A percentile compares a stretch with the other conserved stretches of the same genome.
Evolutionary conservation across 768 basidiomycete genomes (phyloP).

Genomic region (Boletus patriciae): DNA sequence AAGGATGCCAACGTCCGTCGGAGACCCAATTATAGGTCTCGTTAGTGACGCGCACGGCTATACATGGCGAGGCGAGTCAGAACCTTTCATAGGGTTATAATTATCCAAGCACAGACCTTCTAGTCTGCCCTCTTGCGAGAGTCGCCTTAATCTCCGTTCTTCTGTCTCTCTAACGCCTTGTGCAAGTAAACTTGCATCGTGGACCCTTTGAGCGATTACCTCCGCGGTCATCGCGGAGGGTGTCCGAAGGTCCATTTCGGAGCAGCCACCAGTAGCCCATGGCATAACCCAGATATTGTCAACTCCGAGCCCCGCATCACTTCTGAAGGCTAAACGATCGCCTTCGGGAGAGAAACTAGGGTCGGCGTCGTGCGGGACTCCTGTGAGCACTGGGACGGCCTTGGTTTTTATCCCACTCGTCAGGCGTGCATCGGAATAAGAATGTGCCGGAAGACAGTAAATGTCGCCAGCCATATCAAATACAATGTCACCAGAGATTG

Average conservation of each 20-base stretch:
- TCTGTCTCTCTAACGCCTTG: conserved; percentile 52
- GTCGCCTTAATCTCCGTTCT: conserved; percentile 46
- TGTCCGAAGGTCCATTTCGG: conserved; percentile 54
- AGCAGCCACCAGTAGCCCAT: conserved; percentile 58
- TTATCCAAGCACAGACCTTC: conserved; percentile 32
- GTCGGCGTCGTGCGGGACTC: conserved; percentile 69
- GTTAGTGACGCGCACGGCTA: conserved; percentile 58
- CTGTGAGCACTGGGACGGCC: conserved; percentile 61
- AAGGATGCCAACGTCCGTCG: conserved; percentile 71
- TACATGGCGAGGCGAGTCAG: conserved; percentile 7
- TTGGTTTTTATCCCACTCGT: conserved; percentile 27
- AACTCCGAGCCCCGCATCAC: conserved; percentile 69
- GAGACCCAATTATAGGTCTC: conserved; percentile 73
- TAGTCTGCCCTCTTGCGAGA: conserved; percentile 59
- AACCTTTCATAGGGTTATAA: background rate
- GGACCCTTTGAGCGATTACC: conserved; percentile 37
- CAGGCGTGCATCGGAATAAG: conserved; percentile 35
- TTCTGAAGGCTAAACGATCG: conserved; percentile 62
- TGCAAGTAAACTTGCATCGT: conserved; percentile 49
- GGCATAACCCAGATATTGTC: conserved; percentile 74
- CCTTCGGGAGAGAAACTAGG: conserved; percentile 73
- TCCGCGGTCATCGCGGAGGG: conserved; percentile 32
- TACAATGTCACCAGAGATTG: conserved; percentile 65
- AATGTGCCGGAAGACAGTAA: conserved; percentile 59
- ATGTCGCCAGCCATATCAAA: conserved; percentile 77